A percentile compares a stretch with the other conserved stretches of the same genome.
Evolutionary conservation across 1,284 basidiomycete species (phyloP).

Genomic region (Trichosporon inkin): DNA sequence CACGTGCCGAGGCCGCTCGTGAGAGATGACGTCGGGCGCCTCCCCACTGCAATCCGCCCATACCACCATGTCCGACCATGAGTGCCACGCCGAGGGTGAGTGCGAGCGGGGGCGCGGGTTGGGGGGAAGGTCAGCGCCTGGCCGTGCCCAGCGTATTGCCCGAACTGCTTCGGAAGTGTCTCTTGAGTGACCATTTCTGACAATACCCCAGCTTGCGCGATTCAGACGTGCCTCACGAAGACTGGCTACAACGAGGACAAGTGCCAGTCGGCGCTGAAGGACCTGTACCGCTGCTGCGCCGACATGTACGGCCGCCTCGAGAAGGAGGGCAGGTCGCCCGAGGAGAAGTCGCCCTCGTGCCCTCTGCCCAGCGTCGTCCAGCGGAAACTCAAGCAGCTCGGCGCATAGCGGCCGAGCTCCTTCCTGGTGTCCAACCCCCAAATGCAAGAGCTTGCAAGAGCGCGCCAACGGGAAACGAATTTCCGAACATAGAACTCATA

Average conservation of each 20-base stretch:
- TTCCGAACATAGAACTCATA: no score
- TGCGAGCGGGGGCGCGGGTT: not conserved
- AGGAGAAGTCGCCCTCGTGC: slow-evolving; percentile 32
- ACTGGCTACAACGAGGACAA: slow-evolving; percentile 41
- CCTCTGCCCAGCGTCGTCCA: slow-evolving; percentile 36
- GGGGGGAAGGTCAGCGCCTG: no score
- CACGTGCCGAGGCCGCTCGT: not conserved
- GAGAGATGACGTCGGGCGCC: not conserved
- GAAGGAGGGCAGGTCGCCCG: slow-evolving; percentile 23
- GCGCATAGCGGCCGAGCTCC: no score
- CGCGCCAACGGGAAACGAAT: no score
- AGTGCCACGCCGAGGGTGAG: slow-evolving; percentile 1
- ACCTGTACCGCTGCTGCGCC: slow-evolving; percentile 42
- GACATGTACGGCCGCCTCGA: slow-evolving; percentile 37
- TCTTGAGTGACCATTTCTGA: no score
- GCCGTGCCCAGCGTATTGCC: no score
- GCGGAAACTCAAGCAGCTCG: slow-evolving; percentile 36
- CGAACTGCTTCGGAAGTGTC: not conserved
- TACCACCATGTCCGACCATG: not conserved
- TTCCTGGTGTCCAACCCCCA: no score
- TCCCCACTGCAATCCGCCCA: not conserved
- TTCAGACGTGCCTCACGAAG: slow-evolving; percentile 41
- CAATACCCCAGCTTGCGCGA: slow-evolving; percentile 43
- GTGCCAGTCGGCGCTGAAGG: slow-evolving; percentile 32
- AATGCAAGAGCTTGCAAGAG: not conserved